Percentiles rank a stretch among this genome's conserved stretches.
Conservation (phyloP, 1,139 yeast genomes). For the Blastobotrys malaysiensis region DNA sequence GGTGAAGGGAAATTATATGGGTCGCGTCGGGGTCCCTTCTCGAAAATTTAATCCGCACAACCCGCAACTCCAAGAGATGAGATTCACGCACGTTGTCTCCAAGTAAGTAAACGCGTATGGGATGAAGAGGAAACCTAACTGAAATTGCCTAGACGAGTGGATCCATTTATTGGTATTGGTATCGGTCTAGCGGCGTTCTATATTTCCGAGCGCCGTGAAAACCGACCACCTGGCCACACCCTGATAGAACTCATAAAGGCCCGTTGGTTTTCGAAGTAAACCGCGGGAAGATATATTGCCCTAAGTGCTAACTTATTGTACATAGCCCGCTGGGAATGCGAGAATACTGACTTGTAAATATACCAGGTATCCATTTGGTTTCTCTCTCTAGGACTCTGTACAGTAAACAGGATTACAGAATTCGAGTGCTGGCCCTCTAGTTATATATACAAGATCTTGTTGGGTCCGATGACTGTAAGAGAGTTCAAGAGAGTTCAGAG, state of each 20-base stretch:
- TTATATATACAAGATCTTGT: too few relatives aligned
- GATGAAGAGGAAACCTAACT: neutral
- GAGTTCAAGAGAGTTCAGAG: too few relatives aligned
- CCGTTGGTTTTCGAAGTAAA: slow-evolving; percentile 2
- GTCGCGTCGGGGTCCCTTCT: neutral
- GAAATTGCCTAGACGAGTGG: slow-evolving; percentile 12
- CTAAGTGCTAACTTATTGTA: neutral
- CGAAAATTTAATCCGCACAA: neutral
- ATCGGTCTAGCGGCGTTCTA: slow-evolving; percentile 16
- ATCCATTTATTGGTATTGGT: slow-evolving; percentile 17
- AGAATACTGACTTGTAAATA: neutral
- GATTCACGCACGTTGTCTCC: slow-evolving; percentile 7
- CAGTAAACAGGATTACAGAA: too few relatives aligned
- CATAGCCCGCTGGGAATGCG: neutral
- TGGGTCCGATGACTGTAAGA: too few relatives aligned
- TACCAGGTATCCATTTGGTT: neutral
- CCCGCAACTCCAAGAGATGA: neutral
- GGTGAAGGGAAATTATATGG: neutral
- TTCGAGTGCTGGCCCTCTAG: too few relatives aligned
- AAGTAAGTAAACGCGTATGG: slow-evolving; percentile 1
- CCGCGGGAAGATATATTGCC: neutral
- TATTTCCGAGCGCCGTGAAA: slow-evolving; percentile 16
- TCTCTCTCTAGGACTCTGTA: too few relatives aligned
- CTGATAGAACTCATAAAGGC: slow-evolving; percentile 12
- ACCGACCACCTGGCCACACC: slow-evolving; percentile 14